Evolutionary conservation across 257 asterid species (phyloP), one percentile per base, ranked within the genome.

Genomic region (Penstemon eatonii): DNA sequence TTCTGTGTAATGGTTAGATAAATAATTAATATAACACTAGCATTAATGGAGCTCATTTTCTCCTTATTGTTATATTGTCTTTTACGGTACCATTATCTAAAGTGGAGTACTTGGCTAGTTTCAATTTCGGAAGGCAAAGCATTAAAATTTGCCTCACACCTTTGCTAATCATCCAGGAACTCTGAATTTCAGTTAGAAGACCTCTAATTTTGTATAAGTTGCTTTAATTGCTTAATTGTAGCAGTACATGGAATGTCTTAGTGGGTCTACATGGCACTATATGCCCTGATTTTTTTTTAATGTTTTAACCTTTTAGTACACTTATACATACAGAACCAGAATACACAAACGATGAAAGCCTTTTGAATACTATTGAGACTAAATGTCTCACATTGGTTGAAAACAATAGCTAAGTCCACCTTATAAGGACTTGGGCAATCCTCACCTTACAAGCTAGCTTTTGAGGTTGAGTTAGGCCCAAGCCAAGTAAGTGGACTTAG

Each of bases 181-280:
- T 12, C 52, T 39, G 41, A 50, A 12, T 60, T 5, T 66, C 9
- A 3, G 10, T n/a, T 41, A 39, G 37, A 39, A 40, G 43, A 41
- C 47, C 15, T 11, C 7, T 60, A 37, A 5, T 62, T 62, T 4
- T 62, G 38, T 12, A 41, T 36, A 4, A 43, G 41, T 46, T 8
- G 10, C 9, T 62, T 7, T 13, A 8, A 44, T 44, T 15, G 12
- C 41, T 18, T 42, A 25, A 7, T 42, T 44, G 45, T 55, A 10
- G 2, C 18, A 19, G 54, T 37, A 18, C 44, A 8, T 36, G 58
- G 57, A 37, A 25, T 39, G 25, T 56, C 39, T 39, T 15, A 44
- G 19, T 40, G n/a, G 11, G 45, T 11, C 64, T 49, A 42, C 72
- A 55, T 62, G 18, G 67, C 41, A 43, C 2, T 38, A n/a, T 68